Base-by-base conservation (phyloP, 2,329 filamentous ascomycete species). In the Diaporthe ilicicola region DNA sequence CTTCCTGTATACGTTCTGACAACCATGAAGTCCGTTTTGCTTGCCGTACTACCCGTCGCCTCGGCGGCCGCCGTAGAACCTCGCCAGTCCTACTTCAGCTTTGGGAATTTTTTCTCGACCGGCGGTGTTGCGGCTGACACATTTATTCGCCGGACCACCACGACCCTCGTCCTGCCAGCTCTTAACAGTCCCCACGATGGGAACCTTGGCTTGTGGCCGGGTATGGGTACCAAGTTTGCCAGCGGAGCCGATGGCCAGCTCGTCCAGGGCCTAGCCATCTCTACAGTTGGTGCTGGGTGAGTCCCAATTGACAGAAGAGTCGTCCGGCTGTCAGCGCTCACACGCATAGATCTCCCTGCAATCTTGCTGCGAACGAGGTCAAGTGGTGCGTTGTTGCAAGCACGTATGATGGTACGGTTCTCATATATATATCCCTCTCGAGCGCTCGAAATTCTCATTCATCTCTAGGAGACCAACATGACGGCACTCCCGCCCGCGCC, bases 151-250 rank as follows among this genome's bases (percentile, higher is more conserved):
- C 27, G 27, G 32, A 32, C 64, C 5, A 67, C 39, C 19, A 53
- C 64, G 12, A 67, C 64, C 8, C 64, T 67, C 32, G 50, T 67
- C 48, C 64, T 67, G 34, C 64, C 64, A 12, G 50, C 46, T 9
- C 46, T 55, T n/a, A 48, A 53, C 29, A 67, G 34, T 2, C 32
- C 37, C 7, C 50, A 53, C 34, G 27, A n/a, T 2, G 46, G 32
- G 3, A 39, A 46, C 12, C 13, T 55, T 10, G 50, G 46, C 37
- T 37, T 67, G 4, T 67, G 64, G 64, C 48, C 50, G 10, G 64
- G 64, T 7, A 67, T 67, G 64, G 46, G 46, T 29, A 67, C 64
- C 39, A 53, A 37, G 51, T 54, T 54, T 54, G 51, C 32, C 51
- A 32, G 27, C 2, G 51, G 51, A 34, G 51, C 51, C 22, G 51